A percentile compares a stretch with the other conserved stretches of the same genome.
Conservation (phyloP, 2,329 filamentous ascomycete genomes). For the Colletotrichum lindemuthianum region DNA sequence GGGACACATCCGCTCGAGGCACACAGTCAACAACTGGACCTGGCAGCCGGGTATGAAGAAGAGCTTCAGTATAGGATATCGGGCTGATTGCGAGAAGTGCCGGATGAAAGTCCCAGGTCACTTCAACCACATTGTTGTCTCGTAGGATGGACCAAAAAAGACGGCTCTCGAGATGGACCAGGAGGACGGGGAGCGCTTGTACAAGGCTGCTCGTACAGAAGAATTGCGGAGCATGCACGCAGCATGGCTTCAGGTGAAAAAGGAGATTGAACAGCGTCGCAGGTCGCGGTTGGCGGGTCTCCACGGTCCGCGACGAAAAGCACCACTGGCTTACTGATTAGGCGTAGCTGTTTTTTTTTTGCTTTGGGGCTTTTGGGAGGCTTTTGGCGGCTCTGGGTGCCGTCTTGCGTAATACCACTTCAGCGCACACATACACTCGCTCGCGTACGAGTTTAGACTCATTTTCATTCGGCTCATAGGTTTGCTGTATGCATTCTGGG, state of each 20-base stretch:
- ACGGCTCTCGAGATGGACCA: too few species aligned
- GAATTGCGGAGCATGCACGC: too few species aligned
- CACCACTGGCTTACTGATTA: not conserved
- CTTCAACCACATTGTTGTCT: constrained; percentile 81
- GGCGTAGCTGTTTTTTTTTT: not conserved
- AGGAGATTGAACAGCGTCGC: too few species aligned
- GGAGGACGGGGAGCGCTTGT: too few species aligned
- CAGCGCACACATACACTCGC: constrained; percentile 29
- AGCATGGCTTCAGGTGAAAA: too few species aligned
- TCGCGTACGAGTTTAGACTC: constrained; percentile 7
- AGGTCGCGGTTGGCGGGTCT: too few species aligned
- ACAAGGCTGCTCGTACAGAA: too few species aligned
- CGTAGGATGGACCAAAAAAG: constrained; percentile 51
- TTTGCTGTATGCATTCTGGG: constrained; percentile 21
- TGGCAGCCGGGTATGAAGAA: constrained; percentile 72
- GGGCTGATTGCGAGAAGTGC: constrained; percentile 83
- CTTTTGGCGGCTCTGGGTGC: not conserved
- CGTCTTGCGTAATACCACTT: constrained; percentile 26
- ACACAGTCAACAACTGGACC: constrained; percentile 70
- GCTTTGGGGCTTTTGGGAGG: constrained; percentile 12
- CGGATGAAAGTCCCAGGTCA: constrained; percentile 78
- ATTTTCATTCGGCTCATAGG: constrained; percentile 15
- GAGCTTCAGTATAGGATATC: constrained; percentile 81
- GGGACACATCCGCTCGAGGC: constrained; percentile 67
- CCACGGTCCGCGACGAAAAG: too few species aligned